Evolutionary conservation across 257 asterid species (phyloP).

Genomic region (Mentha longifolia): DNA sequence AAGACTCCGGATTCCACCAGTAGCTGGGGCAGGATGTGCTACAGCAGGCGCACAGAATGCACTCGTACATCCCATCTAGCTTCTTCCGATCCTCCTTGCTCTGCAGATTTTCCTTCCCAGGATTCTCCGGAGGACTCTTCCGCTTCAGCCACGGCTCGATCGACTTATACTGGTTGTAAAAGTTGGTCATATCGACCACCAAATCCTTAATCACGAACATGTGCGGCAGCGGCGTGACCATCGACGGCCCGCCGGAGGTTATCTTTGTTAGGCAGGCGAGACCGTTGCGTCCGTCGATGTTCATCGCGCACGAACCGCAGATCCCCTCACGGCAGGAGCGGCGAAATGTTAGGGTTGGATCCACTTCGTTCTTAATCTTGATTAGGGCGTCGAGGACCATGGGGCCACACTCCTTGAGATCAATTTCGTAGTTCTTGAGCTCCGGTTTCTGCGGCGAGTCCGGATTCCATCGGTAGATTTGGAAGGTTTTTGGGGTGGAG

Average conservation of each 20-base stretch:
- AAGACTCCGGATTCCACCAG: conserved; percentile 99
- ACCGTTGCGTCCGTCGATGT: conserved; percentile 85
- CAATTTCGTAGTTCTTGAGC: conserved; percentile 68
- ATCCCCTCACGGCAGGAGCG: conserved; percentile 98
- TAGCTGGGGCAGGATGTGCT: conserved; percentile 96
- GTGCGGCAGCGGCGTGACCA: conserved; percentile 88
- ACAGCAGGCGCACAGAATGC: conserved; percentile 95
- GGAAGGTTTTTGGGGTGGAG: conserved; percentile 67
- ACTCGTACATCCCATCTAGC: conserved; percentile 97
- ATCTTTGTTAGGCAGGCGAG: conserved; percentile 89
- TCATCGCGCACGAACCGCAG: conserved; percentile 98
- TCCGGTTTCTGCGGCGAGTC: conserved; percentile 72
- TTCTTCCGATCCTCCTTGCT: conserved; percentile 83
- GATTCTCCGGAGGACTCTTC: conserved; percentile 59
- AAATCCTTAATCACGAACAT: conserved; percentile 95
- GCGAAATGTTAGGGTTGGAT: conserved; percentile 83
- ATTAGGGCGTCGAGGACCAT: conserved; percentile 91
- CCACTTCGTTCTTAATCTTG: conserved; percentile 91
- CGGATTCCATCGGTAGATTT: conserved; percentile 97
- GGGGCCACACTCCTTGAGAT: conserved; percentile 89
- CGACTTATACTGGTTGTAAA: conserved; percentile 91
- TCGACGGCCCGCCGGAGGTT: conserved; percentile 48
- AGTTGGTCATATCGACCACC: conserved; percentile 97
- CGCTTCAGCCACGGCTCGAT: conserved; percentile 98
- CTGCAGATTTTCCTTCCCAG: conserved; percentile 83